Conservation (phyloP, 495 filamentous ascomycete genomes). For the Chaetomium cochliodes region DNA sequence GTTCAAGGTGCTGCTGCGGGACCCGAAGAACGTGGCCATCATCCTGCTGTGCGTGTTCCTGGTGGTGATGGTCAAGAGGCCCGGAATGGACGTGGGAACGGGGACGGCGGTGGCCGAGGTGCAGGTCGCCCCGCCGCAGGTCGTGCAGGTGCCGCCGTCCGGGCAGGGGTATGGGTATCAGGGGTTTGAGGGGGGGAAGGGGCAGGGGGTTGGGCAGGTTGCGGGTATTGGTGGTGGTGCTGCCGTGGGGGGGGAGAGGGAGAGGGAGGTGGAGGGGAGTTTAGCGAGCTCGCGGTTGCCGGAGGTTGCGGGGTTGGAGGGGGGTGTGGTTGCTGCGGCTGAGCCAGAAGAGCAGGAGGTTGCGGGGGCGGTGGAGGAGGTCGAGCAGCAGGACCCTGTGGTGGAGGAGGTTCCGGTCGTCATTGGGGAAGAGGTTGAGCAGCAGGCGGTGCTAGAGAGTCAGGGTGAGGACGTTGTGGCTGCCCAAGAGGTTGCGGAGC, state of each 20-base stretch:
- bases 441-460: not conserved
- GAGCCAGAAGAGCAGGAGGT: not conserved
- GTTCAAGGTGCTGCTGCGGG: slow-evolving; percentile 56
- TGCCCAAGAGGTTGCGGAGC: not conserved
- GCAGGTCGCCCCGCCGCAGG: not conserved
- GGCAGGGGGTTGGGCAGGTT: not conserved
- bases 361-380: not conserved
- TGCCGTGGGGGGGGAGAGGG: not conserved
- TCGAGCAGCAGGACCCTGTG: too few relatives aligned
- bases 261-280: not conserved
- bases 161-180: not conserved
- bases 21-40: slow-evolving; percentile 70
- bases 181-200: not conserved
- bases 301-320: not conserved
- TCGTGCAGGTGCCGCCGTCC: not conserved
- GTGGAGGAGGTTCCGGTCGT: not conserved
- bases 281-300: not conserved
- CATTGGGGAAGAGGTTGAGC: not conserved
- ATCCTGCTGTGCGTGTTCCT: slow-evolving; percentile 60
- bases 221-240: not conserved
- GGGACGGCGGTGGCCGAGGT: not conserved
- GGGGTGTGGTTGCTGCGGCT: not conserved
- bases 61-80: slow-evolving; percentile 48
- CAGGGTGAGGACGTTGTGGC: not conserved
- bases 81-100: not conserved